Base-by-base conservation (phyloP, 768 basidiomycete species). In the Mycena floridula region DNA sequence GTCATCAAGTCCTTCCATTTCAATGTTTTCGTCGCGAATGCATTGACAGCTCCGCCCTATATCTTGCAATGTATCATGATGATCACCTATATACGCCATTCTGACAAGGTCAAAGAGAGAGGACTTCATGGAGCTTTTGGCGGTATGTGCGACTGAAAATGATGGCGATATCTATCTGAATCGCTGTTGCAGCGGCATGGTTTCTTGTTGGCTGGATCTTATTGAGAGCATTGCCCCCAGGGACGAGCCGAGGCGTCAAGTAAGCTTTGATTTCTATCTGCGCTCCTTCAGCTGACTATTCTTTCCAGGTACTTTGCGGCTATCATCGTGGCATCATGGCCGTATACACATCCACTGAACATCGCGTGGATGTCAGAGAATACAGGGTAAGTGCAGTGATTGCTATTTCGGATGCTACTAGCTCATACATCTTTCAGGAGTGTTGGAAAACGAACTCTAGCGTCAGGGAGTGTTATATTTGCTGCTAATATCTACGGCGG, bases 331-430 rank as follows among this genome's bases (percentile, higher is more conserved):
- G 63, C 65, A 8, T 60, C 61, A 2, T 68, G 66, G 66, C 66
- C 66, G 1, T 63, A 61, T 15, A 65, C 64, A 3, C 65, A 68
- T 50, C 66, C 66, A 2, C 45, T 68, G 25, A 68, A 66, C 37
- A 62, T 68, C 32, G 66, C 65, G 1, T 68, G 66, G 66, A 64
- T 68, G 59, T 61, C 65, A 0, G 66, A 68, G 46, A 68, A 68
- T 40, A 66, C 64, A 2, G 65, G 60, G 62, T 56, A 47, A 24
- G 51, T 27, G n/a, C 12, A 13, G 5, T 15, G 15, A 4, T 36
- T 25, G 25, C 25, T 26, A 4, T 9, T 18, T 7, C 21, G 11
- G 4, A 11, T 5, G 25, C 12, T 20, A 27, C 16, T 40, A n/a
- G 16, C 41, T 27, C 30, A 4, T 20, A 18, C n/a, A 13, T 3